Conservation (phyloP, 2,329 filamentous ascomycete species). For the Xylaria multiplex region DNA sequence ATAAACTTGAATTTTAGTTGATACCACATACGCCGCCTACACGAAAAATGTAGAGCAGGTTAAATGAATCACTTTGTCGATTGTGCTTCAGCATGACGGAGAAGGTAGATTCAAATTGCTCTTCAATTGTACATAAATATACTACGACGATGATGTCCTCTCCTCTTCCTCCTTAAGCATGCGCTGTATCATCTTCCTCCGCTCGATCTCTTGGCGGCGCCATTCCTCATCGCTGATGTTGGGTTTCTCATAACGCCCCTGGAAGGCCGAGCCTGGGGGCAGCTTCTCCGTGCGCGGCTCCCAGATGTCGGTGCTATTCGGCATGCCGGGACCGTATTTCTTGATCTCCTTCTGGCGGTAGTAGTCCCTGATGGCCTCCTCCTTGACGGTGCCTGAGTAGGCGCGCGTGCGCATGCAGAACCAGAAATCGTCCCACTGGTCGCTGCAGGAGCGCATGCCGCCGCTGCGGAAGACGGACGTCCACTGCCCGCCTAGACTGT, state of each 20-base stretch:
- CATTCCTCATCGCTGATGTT: constrained; percentile 57
- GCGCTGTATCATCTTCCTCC: constrained; percentile 39
- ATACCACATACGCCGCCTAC: no score
- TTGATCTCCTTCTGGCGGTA: constrained; percentile 73
- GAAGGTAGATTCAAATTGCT: no score
- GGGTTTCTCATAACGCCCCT: constrained; percentile 52
- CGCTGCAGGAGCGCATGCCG: constrained; percentile 76
- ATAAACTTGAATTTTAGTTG: not conserved
- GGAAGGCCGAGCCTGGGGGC: constrained; percentile 58
- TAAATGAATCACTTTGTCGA: no score
- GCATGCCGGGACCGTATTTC: constrained; percentile 69
- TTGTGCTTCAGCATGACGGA: no score
- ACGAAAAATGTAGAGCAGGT: no score
- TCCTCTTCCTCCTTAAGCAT: constrained; percentile 33
- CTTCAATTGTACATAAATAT: not conserved
- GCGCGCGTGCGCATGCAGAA: constrained; percentile 91
- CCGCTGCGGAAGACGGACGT: constrained; percentile 91
- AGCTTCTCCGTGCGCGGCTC: constrained; percentile 73
- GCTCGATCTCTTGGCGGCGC: constrained; percentile 50
- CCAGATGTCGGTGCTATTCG: constrained; percentile 93
- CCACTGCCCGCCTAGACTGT: constrained; percentile 90
- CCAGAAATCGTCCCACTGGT: constrained; percentile 95
- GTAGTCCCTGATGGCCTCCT: constrained; percentile 70
- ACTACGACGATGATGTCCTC: not conserved
- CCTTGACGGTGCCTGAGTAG: constrained; percentile 67